These are phyloP conservation scores for Acmispon strigosus DNA, from an alignment of 306 rosid genomes.

Conservation along the genomic window DNA sequence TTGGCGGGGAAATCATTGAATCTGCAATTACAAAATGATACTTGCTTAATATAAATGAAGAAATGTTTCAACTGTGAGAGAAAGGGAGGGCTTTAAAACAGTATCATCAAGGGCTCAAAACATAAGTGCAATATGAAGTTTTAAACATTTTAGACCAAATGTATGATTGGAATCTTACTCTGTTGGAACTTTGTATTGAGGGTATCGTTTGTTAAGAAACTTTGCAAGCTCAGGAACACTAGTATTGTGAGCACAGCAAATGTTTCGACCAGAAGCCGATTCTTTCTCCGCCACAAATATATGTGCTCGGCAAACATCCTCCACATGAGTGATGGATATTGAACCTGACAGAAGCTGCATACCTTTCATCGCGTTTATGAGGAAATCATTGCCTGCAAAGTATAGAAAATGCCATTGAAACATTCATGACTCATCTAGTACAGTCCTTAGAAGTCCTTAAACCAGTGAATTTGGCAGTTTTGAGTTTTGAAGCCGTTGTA, in stretches of 20 bases:
- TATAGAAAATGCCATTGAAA: neutral
- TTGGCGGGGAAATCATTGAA: conserved; percentile 52
- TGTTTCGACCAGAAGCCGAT: conserved; percentile 70
- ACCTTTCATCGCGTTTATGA: conserved; percentile 54
- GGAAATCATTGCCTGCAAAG: conserved; percentile 56
- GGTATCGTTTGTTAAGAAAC: conserved; percentile 57
- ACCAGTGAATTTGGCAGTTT: neutral
- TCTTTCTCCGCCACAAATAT: conserved; percentile 72
- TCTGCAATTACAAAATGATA: conserved; percentile 35
- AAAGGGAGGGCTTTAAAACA: neutral
- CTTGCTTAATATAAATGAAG: neutral
- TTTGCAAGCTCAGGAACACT: conserved; percentile 70
- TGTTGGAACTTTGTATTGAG: conserved; percentile 53
- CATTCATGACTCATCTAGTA: neutral
- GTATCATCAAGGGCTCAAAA: neutral
- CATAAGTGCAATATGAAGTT: neutral
- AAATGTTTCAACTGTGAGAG: neutral
- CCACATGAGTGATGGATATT: conserved; percentile 61
- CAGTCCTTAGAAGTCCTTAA: neutral
- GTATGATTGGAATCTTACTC: conserved; percentile 46
- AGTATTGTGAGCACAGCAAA: conserved; percentile 51
- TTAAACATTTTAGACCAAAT: neutral
- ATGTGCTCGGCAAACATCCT: conserved; percentile 70
- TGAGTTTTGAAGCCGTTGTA: conserved; percentile 43
- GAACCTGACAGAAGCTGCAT: conserved; percentile 74